Conservation (phyloP, 805 yeast genomes). For the Yamadazyma phyllophila region DNA sequence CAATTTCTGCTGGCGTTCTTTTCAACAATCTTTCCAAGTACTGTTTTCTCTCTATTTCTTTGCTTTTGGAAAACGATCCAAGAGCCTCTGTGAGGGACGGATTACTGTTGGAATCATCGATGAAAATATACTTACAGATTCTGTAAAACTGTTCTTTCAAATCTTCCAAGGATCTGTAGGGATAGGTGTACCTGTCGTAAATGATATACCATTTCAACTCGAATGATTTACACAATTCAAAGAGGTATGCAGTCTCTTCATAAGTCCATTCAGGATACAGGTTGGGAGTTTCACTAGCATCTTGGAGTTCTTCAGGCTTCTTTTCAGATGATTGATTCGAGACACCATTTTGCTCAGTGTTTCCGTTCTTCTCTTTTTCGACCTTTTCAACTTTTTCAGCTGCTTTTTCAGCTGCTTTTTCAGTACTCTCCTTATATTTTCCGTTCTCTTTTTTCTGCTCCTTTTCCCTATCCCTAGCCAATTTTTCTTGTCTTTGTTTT, state of each 20-base stretch:
- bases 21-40: slow-evolving; percentile 74
- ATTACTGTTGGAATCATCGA: slow-evolving; percentile 38
- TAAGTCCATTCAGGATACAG: slow-evolving; percentile 24
- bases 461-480: slow-evolving; percentile 13
- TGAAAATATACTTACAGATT: slow-evolving; percentile 56
- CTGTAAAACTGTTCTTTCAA: slow-evolving; percentile 77
- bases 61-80: slow-evolving; percentile 59
- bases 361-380: slow-evolving; percentile 25
- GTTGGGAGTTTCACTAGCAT: not conserved
- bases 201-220: slow-evolving; percentile 71
- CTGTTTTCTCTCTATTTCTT: slow-evolving; percentile 76
- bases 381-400: not conserved
- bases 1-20: slow-evolving; percentile 93
- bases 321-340: slow-evolving; percentile 10
- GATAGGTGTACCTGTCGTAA: slow-evolving; percentile 53
- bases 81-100: slow-evolving; percentile 58
- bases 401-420: slow-evolving; percentile 3
- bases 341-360: slow-evolving; percentile 1
- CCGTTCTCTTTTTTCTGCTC: slow-evolving; percentile 7
- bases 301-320: not conserved
- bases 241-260: slow-evolving; percentile 77
- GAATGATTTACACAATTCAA: slow-evolving; percentile 59
- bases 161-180: slow-evolving; percentile 63
- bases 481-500: slow-evolving; percentile 8
- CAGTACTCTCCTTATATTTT: slow-evolving; percentile 9